These are phyloP conservation scores for Leccinum griseonigrum DNA, from an alignment of 1,284 basidiomycete genomes.

Conservation along the genomic window DNA sequence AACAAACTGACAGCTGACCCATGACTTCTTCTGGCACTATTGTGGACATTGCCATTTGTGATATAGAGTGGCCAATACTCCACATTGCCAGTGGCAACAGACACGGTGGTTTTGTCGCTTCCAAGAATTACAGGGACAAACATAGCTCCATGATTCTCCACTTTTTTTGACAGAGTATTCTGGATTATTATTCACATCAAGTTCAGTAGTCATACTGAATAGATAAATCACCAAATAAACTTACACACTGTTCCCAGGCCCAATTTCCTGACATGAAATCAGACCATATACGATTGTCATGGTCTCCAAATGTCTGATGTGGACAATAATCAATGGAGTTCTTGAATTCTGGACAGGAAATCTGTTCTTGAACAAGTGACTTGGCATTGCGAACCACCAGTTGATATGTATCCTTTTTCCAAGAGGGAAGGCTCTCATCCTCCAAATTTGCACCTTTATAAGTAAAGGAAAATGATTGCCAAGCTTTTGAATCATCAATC, in stretches of 20 bases:
- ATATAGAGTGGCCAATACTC: background rate
- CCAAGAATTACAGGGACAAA: conserved; percentile 2
- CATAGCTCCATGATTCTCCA: background rate
- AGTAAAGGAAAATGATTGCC: background rate
- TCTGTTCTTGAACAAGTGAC: background rate
- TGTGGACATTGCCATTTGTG: background rate
- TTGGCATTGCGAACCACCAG: background rate
- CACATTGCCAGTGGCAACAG: conserved; percentile 1
- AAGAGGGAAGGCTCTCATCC: background rate
- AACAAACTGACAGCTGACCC: background rate
- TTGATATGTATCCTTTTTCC: background rate
- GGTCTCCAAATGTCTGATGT: background rate
- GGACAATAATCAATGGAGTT: background rate
- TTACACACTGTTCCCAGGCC: background rate
- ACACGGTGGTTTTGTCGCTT: conserved; percentile 8
- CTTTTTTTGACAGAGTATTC: background rate
- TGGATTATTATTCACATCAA: too few species aligned
- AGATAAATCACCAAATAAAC: background rate
- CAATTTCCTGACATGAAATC: background rate
- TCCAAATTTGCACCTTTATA: background rate
- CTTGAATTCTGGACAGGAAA: background rate
- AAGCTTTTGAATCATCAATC: background rate
- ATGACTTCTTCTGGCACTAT: background rate
- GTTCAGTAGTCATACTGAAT: too few species aligned
- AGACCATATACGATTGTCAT: background rate